phyloP scores from a whole-genome alignment of 305 asterid species.

The Fraxinus latifolia region DNA sequence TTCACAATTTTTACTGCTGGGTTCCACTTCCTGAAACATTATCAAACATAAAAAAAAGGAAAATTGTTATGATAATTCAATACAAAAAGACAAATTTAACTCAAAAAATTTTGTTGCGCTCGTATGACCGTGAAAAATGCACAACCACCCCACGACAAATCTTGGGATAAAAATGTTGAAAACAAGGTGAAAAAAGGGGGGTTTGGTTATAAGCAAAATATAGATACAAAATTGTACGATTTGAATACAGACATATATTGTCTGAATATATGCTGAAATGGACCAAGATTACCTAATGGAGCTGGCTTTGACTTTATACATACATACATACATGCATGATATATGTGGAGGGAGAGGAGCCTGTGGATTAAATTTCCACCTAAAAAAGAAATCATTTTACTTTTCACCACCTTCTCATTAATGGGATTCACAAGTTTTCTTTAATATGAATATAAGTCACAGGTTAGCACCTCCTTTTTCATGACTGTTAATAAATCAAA shows the following conservation, averaged over 20 bases:
- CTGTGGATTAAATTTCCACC: slow-evolving; percentile 71
- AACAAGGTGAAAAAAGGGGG: slow-evolving; percentile 13
- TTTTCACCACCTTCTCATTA: slow-evolving; percentile 43
- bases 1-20: slow-evolving; percentile 27
- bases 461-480: slow-evolving; percentile 50
- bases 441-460: slow-evolving; percentile 38
- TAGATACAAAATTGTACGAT: not conserved
- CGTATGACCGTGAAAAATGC: slow-evolving; percentile 23
- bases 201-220: slow-evolving; percentile 13
- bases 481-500: slow-evolving; percentile 49
- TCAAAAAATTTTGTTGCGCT: slow-evolving; percentile 20
- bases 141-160: slow-evolving; percentile 20
- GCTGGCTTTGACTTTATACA: slow-evolving; percentile 36
- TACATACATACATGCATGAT: slow-evolving; percentile 28
- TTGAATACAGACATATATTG: slow-evolving; percentile 11
- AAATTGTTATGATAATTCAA: not conserved
- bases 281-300: slow-evolving; percentile 22
- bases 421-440: slow-evolving; percentile 47
- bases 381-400: slow-evolving; percentile 25
- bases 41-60: slow-evolving; percentile 5
- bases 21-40: slow-evolving; percentile 35
- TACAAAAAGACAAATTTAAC: slow-evolving; percentile 4
- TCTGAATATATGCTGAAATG: slow-evolving; percentile 25
- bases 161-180: slow-evolving; percentile 16
- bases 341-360: slow-evolving; percentile 72